These are phyloP conservation scores for Naumovozyma baii DNA, from an alignment of 805 yeast genomes.

Conservation along the genomic window DNA sequence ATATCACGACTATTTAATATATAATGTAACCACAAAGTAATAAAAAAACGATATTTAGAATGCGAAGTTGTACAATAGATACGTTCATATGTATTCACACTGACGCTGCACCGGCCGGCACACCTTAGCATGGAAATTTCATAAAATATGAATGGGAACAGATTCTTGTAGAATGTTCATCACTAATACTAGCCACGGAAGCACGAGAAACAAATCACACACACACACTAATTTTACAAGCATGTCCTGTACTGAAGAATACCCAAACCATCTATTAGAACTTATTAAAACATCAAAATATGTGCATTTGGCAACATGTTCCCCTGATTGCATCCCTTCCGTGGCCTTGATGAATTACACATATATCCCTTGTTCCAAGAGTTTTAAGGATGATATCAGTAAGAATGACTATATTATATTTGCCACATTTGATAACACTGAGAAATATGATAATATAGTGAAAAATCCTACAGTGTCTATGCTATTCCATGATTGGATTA, in stretches of 20 bases:
- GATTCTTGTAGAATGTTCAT: background rate
- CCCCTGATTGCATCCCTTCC: slow-evolving; percentile 60
- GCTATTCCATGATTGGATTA: slow-evolving; percentile 84
- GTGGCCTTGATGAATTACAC: slow-evolving; percentile 89
- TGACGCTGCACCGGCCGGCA: too few species aligned
- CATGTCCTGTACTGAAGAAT: slow-evolving; percentile 28
- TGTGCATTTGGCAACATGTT: slow-evolving; percentile 78
- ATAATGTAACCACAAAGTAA: too few species aligned
- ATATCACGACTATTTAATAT: too few species aligned
- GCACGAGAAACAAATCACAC: background rate
- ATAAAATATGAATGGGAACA: too few species aligned
- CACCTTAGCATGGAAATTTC: too few species aligned
- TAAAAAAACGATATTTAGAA: too few species aligned
- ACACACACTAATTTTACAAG: background rate
- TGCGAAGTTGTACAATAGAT: too few species aligned
- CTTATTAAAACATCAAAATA: slow-evolving; percentile 54
- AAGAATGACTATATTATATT: slow-evolving; percentile 46
- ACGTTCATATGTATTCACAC: too few species aligned
- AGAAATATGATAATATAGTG: slow-evolving; percentile 60
- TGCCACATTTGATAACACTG: slow-evolving; percentile 62
- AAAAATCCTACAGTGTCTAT: slow-evolving; percentile 72
- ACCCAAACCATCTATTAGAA: slow-evolving; percentile 32
- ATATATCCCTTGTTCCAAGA: slow-evolving; percentile 40
- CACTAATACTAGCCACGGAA: background rate
- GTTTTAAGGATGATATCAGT: slow-evolving; percentile 30